A percentile compares a stretch with the other conserved stretches of the same genome.
phyloP scores from a whole-genome alignment of 2,329 filamentous ascomycete genomes.

The Phialophora chinensis region DNA sequence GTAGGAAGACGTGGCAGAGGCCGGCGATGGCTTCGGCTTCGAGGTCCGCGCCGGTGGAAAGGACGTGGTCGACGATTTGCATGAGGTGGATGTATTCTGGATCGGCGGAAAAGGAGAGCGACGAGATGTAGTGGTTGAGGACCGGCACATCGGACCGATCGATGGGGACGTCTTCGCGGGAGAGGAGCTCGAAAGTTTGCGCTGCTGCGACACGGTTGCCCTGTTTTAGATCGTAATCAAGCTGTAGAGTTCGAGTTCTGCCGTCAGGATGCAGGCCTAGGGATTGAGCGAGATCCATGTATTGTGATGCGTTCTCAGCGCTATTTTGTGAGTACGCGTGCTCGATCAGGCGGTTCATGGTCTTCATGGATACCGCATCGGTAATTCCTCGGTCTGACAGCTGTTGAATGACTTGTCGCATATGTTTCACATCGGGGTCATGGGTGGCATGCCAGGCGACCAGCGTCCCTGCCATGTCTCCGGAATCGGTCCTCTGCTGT shows the following conservation, averaged over 20 bases:
- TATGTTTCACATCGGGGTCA: conserved; percentile 73
- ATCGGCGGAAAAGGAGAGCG: conserved; percentile 65
- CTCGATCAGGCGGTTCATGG: conserved; percentile 77
- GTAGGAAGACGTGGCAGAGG: conserved; percentile 75
- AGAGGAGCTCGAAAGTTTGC: conserved; percentile 61
- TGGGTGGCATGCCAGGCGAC: conserved; percentile 77
- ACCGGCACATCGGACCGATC: conserved; percentile 64
- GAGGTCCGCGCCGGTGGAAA: conserved; percentile 71
- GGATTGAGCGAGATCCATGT: conserved; percentile 69
- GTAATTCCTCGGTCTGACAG: conserved; percentile 60
- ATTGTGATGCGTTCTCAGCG: conserved; percentile 73
- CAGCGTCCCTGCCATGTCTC: conserved; percentile 60
- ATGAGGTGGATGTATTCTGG: conserved; percentile 74
- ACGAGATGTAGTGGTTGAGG: conserved; percentile 74
- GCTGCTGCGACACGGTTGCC: conserved; percentile 69
- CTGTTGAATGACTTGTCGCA: conserved; percentile 73
- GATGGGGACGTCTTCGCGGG: conserved; percentile 59
- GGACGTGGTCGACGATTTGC: conserved; percentile 73
- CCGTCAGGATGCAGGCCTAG: conserved; percentile 71
- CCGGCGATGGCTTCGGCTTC: conserved; percentile 75
- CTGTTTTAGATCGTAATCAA: conserved; percentile 76
- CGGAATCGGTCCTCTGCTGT: conserved; percentile 28
- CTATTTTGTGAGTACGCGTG: conserved; percentile 74
- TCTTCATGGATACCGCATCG: conserved; percentile 67
- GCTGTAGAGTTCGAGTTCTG: conserved; percentile 73